Conservation (phyloP, 2,329 filamentous ascomycete genomes). For the Boeremia exigua region DNA sequence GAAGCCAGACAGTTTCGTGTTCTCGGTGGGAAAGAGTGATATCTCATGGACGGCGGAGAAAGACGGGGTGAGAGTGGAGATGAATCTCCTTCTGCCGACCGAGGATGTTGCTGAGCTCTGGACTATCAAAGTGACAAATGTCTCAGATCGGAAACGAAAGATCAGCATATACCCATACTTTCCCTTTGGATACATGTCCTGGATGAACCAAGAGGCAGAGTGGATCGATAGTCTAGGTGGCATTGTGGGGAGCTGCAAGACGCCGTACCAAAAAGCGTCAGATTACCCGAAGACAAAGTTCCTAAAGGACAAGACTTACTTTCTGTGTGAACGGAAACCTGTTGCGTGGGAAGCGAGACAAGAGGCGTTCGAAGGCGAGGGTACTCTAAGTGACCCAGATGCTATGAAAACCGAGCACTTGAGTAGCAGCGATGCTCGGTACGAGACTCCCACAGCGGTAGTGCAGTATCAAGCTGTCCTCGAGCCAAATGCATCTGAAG, state of each 20-base stretch:
- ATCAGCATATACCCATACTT: conserved; percentile 64
- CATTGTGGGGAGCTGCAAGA: conserved; percentile 60
- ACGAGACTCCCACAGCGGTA: conserved; percentile 61
- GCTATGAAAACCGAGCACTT: conserved; percentile 51
- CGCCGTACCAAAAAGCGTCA: conserved; percentile 63
- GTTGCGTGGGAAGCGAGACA: conserved; percentile 61
- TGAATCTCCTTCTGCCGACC: conserved; percentile 60
- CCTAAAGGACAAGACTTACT: conserved; percentile 64
- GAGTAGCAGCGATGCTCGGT: conserved; percentile 58
- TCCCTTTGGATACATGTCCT: conserved; percentile 66
- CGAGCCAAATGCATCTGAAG: conserved; percentile 48
- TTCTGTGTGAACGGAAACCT: conserved; percentile 60
- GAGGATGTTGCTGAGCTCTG: conserved; percentile 64
- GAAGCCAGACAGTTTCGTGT: conserved; percentile 56
- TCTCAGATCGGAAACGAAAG: conserved; percentile 53
- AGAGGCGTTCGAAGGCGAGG: conserved; percentile 62
- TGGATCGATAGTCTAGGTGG: conserved; percentile 58
- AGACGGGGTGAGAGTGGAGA: conserved; percentile 59
- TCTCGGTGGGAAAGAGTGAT: conserved; percentile 63
- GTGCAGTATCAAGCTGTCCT: conserved; percentile 60
- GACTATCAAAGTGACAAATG: conserved; percentile 60
- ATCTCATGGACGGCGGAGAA: conserved; percentile 61
- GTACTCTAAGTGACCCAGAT: conserved; percentile 60
- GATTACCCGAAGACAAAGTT: conserved; percentile 65
- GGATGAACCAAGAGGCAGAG: conserved; percentile 66